Percentiles rank a stretch among this genome's conserved stretches.
Evolutionary conservation across 768 basidiomycete genomes (phyloP).

Genomic region (Porpolomopsis calyptriformis): DNA sequence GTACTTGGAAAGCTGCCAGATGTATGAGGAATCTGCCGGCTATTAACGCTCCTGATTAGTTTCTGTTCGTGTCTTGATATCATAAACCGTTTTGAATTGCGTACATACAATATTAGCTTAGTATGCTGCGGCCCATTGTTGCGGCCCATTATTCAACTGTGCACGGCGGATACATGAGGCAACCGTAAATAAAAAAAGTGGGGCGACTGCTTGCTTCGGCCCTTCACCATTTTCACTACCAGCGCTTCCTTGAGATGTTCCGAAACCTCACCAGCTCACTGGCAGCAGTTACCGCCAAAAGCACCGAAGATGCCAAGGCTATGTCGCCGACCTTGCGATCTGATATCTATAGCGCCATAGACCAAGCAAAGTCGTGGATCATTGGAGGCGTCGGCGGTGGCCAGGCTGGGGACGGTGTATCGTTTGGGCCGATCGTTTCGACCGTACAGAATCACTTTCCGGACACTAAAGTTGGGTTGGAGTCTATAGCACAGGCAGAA

Average conservation of each 20-base stretch:
- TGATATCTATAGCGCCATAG: conserved; percentile 41
- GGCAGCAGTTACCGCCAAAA: conserved; percentile 20
- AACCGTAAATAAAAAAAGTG: too few species aligned
- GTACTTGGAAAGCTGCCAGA: neutral
- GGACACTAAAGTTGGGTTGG: conserved; percentile 33
- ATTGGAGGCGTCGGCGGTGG: conserved; percentile 27
- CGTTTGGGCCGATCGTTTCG: conserved; percentile 33
- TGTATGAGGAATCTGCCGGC: neutral
- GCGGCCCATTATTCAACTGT: neutral
- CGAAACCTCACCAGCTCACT: conserved; percentile 34
- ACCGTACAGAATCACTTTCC: conserved; percentile 43
- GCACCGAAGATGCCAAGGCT: conserved; percentile 30
- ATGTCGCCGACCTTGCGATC: conserved; percentile 40
- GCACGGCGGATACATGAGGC: neutral
- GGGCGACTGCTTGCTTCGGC: too few species aligned
- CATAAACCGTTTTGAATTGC: too few species aligned
- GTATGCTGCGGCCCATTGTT: neutral
- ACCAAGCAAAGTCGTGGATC: conserved; percentile 38
- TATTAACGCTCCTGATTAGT: neutral
- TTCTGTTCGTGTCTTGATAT: too few species aligned
- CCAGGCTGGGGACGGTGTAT: conserved; percentile 45
- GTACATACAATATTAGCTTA: too few species aligned
- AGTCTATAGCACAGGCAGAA: conserved; percentile 36
- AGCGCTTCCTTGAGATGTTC: too few species aligned
- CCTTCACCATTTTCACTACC: too few species aligned